Base-by-base conservation (phyloP, 169 alveolate genomes). In the Babesia gibsoni region DNA sequence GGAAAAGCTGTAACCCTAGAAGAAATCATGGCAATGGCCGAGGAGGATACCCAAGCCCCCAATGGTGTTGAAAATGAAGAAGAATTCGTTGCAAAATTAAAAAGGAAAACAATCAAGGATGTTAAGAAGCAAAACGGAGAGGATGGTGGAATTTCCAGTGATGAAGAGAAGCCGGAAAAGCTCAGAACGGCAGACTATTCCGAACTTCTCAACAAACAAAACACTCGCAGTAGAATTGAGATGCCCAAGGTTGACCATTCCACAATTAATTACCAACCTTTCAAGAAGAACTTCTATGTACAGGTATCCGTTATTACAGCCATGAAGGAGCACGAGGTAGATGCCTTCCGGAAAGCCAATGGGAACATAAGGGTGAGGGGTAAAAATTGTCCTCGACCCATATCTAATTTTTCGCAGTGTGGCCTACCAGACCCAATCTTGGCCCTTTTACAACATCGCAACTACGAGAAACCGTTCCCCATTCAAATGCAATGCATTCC, bases 401-500 rank as follows among this genome's bases (percentile, higher is more conserved):
- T 97, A 35, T 80, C 78, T 42, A 95, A 92, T 52, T 98, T 98
- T 93, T 94, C 92, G 70, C 97, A 98, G 88, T 96, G 99, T 73
- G 99, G 99, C 5, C 89, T 97, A 63, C 97, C 97, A 14, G 95
- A 94, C 49, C 92, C 93, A 70, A 90, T 96, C 33, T 77, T 95
- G 52, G 84, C 86, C 42, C 92, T 94, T 8, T 84, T 96, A 72
- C 95, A 94, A 52, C 94, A 84, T 68, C 91, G 96, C 49, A 91
- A 92, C 53, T 95, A 95, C 74, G 82, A 88, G 52, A 91, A 91
- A 52, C 99, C 99, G 46, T 96, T 96, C 74, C 99, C 99, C 14
- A 96, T 98, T 7, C 98, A 98, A 89, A 93, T 96, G 95, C 98
- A 97, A 54, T 83, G 92, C 35, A 80, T 96, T n/a, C 99, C 99